Evolutionary conservation across 148 eudicot genomes (phyloP).

Genomic region (Chenopodium album): DNA sequence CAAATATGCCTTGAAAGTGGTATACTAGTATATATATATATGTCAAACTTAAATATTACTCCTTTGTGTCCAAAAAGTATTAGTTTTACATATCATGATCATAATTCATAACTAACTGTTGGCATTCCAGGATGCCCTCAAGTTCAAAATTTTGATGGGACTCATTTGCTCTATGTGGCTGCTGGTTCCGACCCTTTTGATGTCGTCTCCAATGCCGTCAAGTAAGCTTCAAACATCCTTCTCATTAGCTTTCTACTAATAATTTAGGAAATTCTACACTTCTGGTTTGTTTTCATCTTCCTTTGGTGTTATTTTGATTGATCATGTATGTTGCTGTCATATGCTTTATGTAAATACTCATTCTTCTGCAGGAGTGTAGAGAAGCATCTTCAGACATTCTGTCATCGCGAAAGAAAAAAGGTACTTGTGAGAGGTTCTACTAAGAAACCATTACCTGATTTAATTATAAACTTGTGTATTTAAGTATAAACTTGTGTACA

Average conservation of each 20-base stretch:
- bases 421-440: conserved; percentile 25
- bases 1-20: conserved; percentile 92
- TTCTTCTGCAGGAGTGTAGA: conserved; percentile 60
- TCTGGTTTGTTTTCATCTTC: background rate
- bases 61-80: background rate
- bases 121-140: conserved; percentile 60
- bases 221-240: conserved; percentile 41
- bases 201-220: conserved; percentile 70
- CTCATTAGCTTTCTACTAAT: background rate
- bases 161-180: conserved; percentile 70
- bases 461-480: no score
- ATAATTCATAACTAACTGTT: background rate
- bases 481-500: no score
- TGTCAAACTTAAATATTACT: no score
- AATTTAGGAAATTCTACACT: background rate
- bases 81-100: background rate
- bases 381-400: conserved; percentile 74
- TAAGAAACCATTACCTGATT: background rate
- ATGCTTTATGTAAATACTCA: background rate
- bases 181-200: conserved; percentile 83
- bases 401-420: conserved; percentile 82
- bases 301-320: background rate
- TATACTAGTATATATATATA: conserved; percentile 8
- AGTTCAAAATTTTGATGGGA: conserved; percentile 74
- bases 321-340: no score